Evolutionary conservation across 139 green algal genomes (phyloP), one percentile per base, ranked within the genome.

Genomic region (Chloropicon primus): DNA sequence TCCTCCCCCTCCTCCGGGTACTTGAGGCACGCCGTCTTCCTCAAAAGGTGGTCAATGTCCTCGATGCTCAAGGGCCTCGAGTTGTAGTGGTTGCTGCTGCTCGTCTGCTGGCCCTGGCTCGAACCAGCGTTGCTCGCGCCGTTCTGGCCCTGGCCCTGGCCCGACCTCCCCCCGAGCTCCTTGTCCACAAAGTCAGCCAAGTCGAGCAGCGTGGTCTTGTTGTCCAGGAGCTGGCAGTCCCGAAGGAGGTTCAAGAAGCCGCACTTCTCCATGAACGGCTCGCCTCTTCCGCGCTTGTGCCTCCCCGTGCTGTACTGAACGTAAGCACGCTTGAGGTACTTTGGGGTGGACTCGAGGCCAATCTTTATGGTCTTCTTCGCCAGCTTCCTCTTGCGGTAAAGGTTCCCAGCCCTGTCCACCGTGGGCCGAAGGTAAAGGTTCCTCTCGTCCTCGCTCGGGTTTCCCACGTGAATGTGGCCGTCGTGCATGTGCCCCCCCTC

Each of bases 171-270:
- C 21, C 41, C 76, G 23, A 71, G 27, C 41, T 29, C 22, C 17
- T 24, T 41, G 53, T 75, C 24, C 3, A 80, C 22, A 17, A 53
- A 54, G 76, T 80, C 76, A 5, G 41, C 41, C 41, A 62, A 62
- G 53, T 80, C 76, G 2, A 24, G 3, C 5, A 75, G n/a, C 1
- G n/a, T 53, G 2, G 73, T 25, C 23, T 27, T 53, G 41, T 74
- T 75, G 76, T 80, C 76, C 10, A 80, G 53, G 22, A 80, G 76
- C 29, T 75, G 21, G 41, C 41, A 74, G 22, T 80, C 76, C 22
- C 53, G 29, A 24, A 74, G 24, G 23, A 80, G 29, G 22, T 72
- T 0, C 2, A 75, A 53, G n/a, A 74, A 80, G 22, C 76, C 76
- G 53, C 28, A 26, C 41, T 54, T 28, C 17, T 25, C 24, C 76